Base-by-base conservation (phyloP, 208 protist genomes). In the Leishmania amazonensis region DNA sequence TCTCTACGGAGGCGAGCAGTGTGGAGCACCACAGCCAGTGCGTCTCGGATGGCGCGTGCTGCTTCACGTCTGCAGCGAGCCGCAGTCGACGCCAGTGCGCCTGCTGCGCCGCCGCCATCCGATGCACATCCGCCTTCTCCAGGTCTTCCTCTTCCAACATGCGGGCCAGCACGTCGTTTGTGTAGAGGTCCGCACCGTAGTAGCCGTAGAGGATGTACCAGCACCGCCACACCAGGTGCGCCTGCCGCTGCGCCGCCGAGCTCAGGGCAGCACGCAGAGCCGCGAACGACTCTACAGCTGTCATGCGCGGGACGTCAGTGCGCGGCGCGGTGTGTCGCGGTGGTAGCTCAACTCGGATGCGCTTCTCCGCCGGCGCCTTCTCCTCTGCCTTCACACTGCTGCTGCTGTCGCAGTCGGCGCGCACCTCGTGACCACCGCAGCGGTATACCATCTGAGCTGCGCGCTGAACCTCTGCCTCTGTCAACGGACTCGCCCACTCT, bases 1-100 rank as follows among this genome's bases (percentile, higher is more conserved):
- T 51, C 75, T 82, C 83, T 24, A 79, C 65, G 47, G 58, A 68
- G n/a, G 78, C 71, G n/a, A 84, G 38, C 40, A 75, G 9, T 57
- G 47, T 73, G 28, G 21, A 40, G 28, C 78, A 83, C 71, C 57
- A 81, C 35, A 88, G 35, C 76, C 79, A 88, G 28, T 84, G 76
- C 24, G 85, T 79, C 62, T 88, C 85, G 2, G 85, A 86, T 28
- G 86, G 58, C 9, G 73, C 47, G 62, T 83, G 80, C 64, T 80
- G 78, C 75, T 80, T 73, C 31, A 82, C 57, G 19, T 49, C 58
- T 1, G 67, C 53, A 1, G 47, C n/a, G 21, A 78, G 65, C 8
- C 70, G 73, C 58, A 75, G 24, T 17, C 65, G 76, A 2, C 71
- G 68, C 67, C 75, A 83, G 57, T 80, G 67, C 17, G 45, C 76